A percentile compares a stretch with the other conserved stretches of the same genome.
Conservation (phyloP, 2,329 filamentous ascomycete species). For the Chrysoporthe deuterocubensis region DNA sequence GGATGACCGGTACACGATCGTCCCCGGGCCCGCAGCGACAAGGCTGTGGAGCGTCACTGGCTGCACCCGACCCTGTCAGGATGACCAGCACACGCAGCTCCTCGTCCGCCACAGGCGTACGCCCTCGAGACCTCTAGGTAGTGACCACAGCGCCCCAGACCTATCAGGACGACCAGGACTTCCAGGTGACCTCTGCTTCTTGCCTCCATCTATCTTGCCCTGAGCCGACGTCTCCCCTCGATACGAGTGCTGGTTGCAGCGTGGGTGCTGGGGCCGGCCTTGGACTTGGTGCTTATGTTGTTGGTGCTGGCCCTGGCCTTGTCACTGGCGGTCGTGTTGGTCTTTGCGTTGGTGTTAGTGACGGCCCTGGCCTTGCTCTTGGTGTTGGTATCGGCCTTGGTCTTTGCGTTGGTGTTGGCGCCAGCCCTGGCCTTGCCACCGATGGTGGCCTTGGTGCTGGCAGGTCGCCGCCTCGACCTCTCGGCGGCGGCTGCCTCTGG, state of each 20-base stretch:
- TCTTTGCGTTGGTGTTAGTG: no score
- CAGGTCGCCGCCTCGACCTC: no score
- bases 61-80: not conserved
- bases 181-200: no score
- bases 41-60: not conserved
- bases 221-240: not conserved
- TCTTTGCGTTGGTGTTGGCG: not conserved
- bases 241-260: not conserved
- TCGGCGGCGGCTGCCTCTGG: no score
- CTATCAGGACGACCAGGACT: no score
- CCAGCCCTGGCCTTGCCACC: no score
- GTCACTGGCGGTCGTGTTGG: no score
- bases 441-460: no score
- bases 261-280: not conserved
- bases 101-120: no score
- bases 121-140: no score
- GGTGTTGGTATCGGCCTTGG: not conserved
- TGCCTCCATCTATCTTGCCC: not conserved
- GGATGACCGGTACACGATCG: constrained; percentile 8
- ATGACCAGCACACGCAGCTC: not conserved
- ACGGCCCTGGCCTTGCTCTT: not conserved
- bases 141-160: no score
- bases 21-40: not conserved
- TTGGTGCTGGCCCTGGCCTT: no score
- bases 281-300: not conserved